phyloP scores from a whole-genome alignment of 352 stramenopile genomes.

The Globisporangium uncinulatum region DNA sequence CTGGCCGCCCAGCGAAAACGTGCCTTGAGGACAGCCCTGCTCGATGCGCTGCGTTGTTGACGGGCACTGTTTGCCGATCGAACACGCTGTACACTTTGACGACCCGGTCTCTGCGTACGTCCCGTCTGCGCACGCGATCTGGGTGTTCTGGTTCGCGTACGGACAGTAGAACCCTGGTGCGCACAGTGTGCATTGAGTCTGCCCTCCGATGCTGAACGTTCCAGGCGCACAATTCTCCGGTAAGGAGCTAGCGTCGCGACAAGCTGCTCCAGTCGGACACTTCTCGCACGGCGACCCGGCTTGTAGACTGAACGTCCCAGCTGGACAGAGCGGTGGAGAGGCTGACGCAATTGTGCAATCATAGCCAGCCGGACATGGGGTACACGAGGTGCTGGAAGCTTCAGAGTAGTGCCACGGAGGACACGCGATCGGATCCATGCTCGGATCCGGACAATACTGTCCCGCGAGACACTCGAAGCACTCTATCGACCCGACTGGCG shows the following conservation, averaged over 20 bases:
- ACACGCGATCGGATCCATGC: constrained; percentile 29
- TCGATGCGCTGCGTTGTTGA: constrained; percentile 28
- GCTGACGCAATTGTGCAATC: constrained; percentile 25
- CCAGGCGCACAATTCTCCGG: constrained; percentile 41
- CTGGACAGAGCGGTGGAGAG: constrained; percentile 27
- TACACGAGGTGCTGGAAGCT: constrained; percentile 23
- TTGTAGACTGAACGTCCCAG: constrained; percentile 42
- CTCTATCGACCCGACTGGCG: constrained; percentile 18
- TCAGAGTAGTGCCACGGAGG: constrained; percentile 38
- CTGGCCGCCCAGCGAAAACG: constrained; percentile 57
- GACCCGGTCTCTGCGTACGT: constrained; percentile 44
- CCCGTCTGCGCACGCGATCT: constrained; percentile 40
- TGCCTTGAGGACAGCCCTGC: constrained; percentile 46
- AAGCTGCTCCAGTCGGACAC: constrained; percentile 37
- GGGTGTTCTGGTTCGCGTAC: constrained; percentile 29
- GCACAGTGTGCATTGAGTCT: constrained; percentile 51
- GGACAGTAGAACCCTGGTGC: constrained; percentile 54
- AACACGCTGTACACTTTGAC: constrained; percentile 39
- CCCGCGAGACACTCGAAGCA: constrained; percentile 40
- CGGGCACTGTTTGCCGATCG: constrained; percentile 58
- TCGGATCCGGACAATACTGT: constrained; percentile 36
- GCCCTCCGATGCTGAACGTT: constrained; percentile 38
- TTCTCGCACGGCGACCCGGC: constrained; percentile 27
- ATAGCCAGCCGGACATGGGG: constrained; percentile 38
- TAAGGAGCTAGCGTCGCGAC: constrained; percentile 17